A percentile compares a stretch with the other conserved stretches of the same genome.
Evolutionary conservation across 2,329 filamentous ascomycete species (phyloP).

Genomic region (Endothia cerciana): DNA sequence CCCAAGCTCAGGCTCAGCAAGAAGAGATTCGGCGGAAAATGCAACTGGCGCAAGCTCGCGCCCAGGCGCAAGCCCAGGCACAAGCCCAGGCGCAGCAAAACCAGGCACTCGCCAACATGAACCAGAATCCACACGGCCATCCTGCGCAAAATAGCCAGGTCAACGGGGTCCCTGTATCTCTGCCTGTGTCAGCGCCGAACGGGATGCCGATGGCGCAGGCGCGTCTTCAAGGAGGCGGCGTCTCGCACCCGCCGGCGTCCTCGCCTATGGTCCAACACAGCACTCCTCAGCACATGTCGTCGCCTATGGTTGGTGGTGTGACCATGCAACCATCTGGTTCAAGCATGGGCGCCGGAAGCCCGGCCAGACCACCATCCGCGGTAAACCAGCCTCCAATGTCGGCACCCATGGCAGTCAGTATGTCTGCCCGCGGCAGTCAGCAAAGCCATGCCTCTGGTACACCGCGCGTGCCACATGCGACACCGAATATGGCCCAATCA

Average conservation of each 20-base stretch:
- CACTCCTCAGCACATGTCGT: slow-evolving; percentile 68
- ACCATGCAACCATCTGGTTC: slow-evolving; percentile 69
- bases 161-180: slow-evolving; percentile 42
- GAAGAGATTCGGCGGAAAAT: slow-evolving; percentile 28
- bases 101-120: slow-evolving; percentile 40
- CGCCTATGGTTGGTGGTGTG: slow-evolving; percentile 64
- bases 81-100: slow-evolving; percentile 36
- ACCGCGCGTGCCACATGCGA: slow-evolving; percentile 63
- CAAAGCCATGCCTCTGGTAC: slow-evolving; percentile 68
- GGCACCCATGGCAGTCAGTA: slow-evolving; percentile 63
- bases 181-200: slow-evolving; percentile 36
- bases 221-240: slow-evolving; percentile 56
- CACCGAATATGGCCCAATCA: slow-evolving; percentile 62
- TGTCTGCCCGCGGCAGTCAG: slow-evolving; percentile 68
- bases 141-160: slow-evolving; percentile 47
- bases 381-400: slow-evolving; percentile 61
- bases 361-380: slow-evolving; percentile 67
- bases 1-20: slow-evolving; percentile 32
- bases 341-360: slow-evolving; percentile 67
- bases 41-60: slow-evolving; percentile 38
- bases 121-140: slow-evolving; percentile 49
- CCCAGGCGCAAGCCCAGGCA: slow-evolving; percentile 33
- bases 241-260: slow-evolving; percentile 65
- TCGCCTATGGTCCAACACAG: slow-evolving; percentile 70
- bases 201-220: slow-evolving; percentile 46